Percentiles rank a stretch among this genome's conserved stretches.
Evolutionary conservation across 306 rosid genomes (phyloP).

Genomic region (Vigna mungo): DNA sequence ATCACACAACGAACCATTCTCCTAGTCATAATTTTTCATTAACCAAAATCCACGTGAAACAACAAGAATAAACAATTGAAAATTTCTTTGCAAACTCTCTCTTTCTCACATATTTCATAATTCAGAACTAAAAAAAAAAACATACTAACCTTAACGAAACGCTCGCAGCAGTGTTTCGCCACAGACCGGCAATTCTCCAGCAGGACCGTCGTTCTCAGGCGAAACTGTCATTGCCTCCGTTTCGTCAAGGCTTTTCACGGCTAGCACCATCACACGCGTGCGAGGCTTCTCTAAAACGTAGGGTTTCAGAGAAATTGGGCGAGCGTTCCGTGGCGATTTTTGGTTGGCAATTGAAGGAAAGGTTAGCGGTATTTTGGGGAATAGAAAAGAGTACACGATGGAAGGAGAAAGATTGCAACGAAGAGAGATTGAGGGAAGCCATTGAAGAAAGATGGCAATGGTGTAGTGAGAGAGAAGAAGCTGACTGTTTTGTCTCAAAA

Average conservation of each 20-base stretch:
- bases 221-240: conserved; percentile 59
- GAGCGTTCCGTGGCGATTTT: conserved; percentile 40
- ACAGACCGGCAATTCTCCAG: conserved; percentile 70
- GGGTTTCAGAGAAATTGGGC: conserved; percentile 59
- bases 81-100: not conserved
- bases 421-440: conserved; percentile 70
- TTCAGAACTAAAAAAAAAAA: not conserved
- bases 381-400: conserved; percentile 36
- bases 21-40: not conserved
- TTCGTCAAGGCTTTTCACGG: conserved; percentile 66
- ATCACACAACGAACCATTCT: not conserved
- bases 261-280: conserved; percentile 47
- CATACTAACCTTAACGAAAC: conserved; percentile 71
- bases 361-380: conserved; percentile 54
- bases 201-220: conserved; percentile 38
- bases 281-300: conserved; percentile 55
- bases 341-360: conserved; percentile 53
- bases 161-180: conserved; percentile 82
- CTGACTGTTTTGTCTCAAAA: not conserved
- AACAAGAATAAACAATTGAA: not conserved
- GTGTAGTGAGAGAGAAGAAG: conserved; percentile 1
- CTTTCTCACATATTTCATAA: not conserved
- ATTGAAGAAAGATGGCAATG: conserved; percentile 40
- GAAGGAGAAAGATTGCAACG: conserved; percentile 49
- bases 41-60: not conserved